Conservation (phyloP, 148 eudicot species). For the Diospyros lotus region DNA sequence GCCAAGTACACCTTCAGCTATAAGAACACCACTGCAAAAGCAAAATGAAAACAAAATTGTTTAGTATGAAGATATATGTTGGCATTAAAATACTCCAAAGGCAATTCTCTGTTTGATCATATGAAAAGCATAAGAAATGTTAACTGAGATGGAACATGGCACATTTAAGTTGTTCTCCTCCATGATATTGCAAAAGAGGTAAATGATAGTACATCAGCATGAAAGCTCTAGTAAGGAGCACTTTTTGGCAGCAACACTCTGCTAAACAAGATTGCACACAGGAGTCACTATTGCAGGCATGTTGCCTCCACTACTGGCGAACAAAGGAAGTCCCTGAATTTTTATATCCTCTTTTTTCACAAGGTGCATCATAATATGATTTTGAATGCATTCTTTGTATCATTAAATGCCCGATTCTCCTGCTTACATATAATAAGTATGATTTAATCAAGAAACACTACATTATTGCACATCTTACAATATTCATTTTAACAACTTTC, state of each 20-base stretch:
- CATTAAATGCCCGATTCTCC: background rate
- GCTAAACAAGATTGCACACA: background rate
- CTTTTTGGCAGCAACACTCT: background rate
- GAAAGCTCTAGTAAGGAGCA: background rate
- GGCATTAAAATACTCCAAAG: background rate
- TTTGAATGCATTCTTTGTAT: background rate
- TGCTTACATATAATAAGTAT: background rate
- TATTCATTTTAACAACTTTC: background rate
- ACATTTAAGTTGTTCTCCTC: background rate
- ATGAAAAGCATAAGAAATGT: background rate
- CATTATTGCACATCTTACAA: background rate
- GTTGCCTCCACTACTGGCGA: background rate
- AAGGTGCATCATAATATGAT: background rate
- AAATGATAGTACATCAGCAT: background rate
- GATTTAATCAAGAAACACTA: background rate
- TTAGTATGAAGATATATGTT: background rate
- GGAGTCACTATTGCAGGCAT: background rate
- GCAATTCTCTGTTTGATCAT: background rate
- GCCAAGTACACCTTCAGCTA: conserved; percentile 76
- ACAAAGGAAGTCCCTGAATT: background rate
- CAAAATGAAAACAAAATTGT: background rate
- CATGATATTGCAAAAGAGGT: background rate
- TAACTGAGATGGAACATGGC: background rate
- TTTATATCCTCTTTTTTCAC: background rate
- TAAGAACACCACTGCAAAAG: conserved; percentile 78